A percentile compares a stretch with the other conserved stretches of the same genome.
These are phyloP conservation scores for Cordyceps fumosorosea DNA, from an alignment of 2,329 filamentous ascomycete species.

Conservation along the genomic window DNA sequence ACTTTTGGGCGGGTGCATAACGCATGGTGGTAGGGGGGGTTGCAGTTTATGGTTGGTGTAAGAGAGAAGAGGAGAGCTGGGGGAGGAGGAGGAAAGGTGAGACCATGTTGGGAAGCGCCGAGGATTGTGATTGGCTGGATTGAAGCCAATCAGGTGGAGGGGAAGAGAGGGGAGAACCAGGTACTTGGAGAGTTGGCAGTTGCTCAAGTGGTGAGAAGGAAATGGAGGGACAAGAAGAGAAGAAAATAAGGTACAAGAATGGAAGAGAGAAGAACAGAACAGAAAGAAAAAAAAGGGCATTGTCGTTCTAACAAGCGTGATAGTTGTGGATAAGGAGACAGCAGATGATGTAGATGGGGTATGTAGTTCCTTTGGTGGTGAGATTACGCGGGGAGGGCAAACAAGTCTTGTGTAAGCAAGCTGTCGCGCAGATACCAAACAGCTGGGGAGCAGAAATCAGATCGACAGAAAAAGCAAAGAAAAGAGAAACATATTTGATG, in stretches of 20 bases:
- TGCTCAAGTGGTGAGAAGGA: neutral
- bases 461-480: neutral
- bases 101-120: slow-evolving; percentile 3
- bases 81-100: slow-evolving; percentile 2
- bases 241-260: too few relatives aligned
- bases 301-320: neutral
- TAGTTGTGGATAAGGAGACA: neutral
- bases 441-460: neutral
- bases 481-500: neutral
- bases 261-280: neutral
- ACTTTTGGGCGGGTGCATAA: neutral
- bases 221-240: neutral
- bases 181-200: neutral
- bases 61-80: neutral
- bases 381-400: neutral
- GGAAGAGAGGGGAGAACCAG: neutral
- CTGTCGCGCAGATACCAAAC: neutral
- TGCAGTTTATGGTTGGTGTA: neutral
- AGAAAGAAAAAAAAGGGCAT: neutral
- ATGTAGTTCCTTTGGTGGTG: neutral
- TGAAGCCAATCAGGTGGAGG: neutral
- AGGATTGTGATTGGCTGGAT: neutral
- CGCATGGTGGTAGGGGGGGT: neutral
- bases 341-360: neutral
- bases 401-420: neutral